Evolutionary conservation across 2,329 filamentous ascomycete genomes (phyloP).

Genomic region (Neurospora crassa): DNA sequence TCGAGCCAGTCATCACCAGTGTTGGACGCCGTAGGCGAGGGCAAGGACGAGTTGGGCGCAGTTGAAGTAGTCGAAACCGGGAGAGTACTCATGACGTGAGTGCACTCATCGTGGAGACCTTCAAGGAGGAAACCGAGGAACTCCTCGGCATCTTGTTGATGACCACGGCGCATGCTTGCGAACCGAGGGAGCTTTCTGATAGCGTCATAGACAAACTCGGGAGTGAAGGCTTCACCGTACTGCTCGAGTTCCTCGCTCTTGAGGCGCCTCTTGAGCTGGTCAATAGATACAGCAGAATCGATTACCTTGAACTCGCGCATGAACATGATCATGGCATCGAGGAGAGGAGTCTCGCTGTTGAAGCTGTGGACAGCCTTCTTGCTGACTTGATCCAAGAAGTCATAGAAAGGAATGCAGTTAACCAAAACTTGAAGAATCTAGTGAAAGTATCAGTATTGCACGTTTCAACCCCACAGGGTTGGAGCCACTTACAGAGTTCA

Average conservation of each 20-base stretch:
- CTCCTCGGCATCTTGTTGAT: constrained; percentile 96
- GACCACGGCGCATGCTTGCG: constrained; percentile 85
- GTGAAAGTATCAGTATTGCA: constrained; percentile 23
- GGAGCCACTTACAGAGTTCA: constrained; percentile 77
- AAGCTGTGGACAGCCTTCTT: constrained; percentile 81
- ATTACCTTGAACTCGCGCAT: constrained; percentile 86
- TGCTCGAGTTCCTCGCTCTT: constrained; percentile 80
- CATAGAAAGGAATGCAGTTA: constrained; percentile 89
- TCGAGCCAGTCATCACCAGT: constrained; percentile 73
- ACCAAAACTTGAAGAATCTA: constrained; percentile 92
- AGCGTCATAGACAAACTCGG: constrained; percentile 91
- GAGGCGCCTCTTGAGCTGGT: constrained; percentile 62
- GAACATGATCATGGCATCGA: constrained; percentile 97
- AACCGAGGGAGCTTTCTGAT: constrained; percentile 83
- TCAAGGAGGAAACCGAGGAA: constrained; percentile 91
- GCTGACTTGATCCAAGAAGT: constrained; percentile 80
- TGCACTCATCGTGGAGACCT: constrained; percentile 87
- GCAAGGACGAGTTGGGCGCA: constrained; percentile 31
- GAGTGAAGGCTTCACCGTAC: constrained; percentile 83
- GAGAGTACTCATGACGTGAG: constrained; percentile 57
- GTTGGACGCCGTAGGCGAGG: constrained; percentile 28
- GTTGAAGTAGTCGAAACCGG: constrained; percentile 23
- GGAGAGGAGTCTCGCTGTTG: constrained; percentile 85
- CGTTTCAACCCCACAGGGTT: background rate
- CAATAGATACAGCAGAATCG: constrained; percentile 64